phyloP scores from a whole-genome alignment of 2,329 filamentous ascomycete genomes.

The Macrophomina pseudophaseolina region DNA sequence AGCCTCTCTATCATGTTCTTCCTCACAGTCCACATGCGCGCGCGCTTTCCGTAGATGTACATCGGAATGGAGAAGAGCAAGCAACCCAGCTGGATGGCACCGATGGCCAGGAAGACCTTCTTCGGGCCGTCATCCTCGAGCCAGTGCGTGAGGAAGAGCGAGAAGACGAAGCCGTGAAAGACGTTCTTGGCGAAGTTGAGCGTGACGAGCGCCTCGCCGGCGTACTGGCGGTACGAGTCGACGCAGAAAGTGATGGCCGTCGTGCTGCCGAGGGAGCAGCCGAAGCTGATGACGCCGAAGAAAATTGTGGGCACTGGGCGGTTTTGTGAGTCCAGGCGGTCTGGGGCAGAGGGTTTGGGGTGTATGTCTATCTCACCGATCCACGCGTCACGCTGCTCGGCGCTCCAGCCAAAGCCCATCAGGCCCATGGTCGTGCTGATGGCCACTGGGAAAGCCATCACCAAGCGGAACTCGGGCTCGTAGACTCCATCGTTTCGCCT shows the following conservation, averaged over 20 bases:
- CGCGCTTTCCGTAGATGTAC: conserved; percentile 91
- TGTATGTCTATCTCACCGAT: conserved; percentile 52
- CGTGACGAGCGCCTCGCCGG: conserved; percentile 90
- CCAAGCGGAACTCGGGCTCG: conserved; percentile 88
- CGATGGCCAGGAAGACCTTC: conserved; percentile 80
- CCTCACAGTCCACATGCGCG: conserved; percentile 91
- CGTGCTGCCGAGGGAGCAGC: conserved; percentile 86
- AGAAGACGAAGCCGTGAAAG: conserved; percentile 86
- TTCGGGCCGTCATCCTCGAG: conserved; percentile 75
- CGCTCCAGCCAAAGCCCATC: conserved; percentile 95
- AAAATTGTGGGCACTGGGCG: conserved; percentile 79
- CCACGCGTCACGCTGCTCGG: conserved; percentile 74
- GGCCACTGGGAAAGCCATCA: conserved; percentile 83
- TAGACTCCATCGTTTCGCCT: conserved; percentile 87
- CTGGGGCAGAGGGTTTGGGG: no score
- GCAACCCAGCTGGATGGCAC: conserved; percentile 80
- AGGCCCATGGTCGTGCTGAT: conserved; percentile 81
- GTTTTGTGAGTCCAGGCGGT: not conserved
- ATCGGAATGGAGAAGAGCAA: conserved; percentile 82
- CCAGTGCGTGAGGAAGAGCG: conserved; percentile 87
- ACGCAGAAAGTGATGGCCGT: conserved; percentile 94
- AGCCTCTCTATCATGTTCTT: conserved; percentile 86
- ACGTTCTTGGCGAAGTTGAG: conserved; percentile 95
- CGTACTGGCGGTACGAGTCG: conserved; percentile 91
- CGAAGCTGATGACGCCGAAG: conserved; percentile 90